Conservation (phyloP, 2,329 filamentous ascomycete species). For the Malbranchea zuffiana region DNA sequence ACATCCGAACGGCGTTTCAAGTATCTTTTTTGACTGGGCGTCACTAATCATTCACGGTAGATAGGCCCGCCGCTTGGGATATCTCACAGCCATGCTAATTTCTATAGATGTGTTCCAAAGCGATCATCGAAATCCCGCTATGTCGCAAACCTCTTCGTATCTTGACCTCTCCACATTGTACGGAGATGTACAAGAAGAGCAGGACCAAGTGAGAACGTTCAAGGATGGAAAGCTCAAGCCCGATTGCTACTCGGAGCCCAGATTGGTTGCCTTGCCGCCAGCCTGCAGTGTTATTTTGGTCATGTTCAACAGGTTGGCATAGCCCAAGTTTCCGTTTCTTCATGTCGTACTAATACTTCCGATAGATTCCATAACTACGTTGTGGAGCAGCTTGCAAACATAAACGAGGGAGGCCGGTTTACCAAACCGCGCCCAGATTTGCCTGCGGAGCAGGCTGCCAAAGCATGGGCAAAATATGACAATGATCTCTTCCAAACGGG, state of each 20-base stretch:
- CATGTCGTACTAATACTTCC: neutral
- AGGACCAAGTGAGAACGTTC: constrained; percentile 27
- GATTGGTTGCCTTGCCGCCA: constrained; percentile 26
- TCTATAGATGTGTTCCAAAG: constrained; percentile 36
- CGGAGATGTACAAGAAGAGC: constrained; percentile 28
- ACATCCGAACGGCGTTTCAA: constrained; percentile 37
- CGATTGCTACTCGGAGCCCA: constrained; percentile 27
- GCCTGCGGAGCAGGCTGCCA: constrained; percentile 19
- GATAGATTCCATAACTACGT: constrained; percentile 30
- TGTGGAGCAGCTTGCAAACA: constrained; percentile 27
- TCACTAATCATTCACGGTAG: constrained; percentile 43
- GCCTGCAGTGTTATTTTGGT: constrained; percentile 27
- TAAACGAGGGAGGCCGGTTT: constrained; percentile 36
- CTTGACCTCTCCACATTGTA: constrained; percentile 39
- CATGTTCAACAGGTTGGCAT: constrained; percentile 42
- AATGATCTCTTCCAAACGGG: constrained; percentile 29
- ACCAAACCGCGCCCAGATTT: constrained; percentile 14
- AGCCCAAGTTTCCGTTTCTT: constrained; percentile 50
- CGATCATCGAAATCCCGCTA: constrained; percentile 25
- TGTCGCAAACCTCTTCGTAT: constrained; percentile 36
- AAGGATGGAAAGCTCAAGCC: constrained; percentile 32
- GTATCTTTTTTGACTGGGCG: constrained; percentile 40
- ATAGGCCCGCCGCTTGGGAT: neutral
- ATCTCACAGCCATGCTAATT: neutral
- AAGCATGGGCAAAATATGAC: constrained; percentile 28